Evolutionary conservation across 2,329 filamentous ascomycete species (phyloP).

Genomic region (Mycosphaerelloides madeirae): DNA sequence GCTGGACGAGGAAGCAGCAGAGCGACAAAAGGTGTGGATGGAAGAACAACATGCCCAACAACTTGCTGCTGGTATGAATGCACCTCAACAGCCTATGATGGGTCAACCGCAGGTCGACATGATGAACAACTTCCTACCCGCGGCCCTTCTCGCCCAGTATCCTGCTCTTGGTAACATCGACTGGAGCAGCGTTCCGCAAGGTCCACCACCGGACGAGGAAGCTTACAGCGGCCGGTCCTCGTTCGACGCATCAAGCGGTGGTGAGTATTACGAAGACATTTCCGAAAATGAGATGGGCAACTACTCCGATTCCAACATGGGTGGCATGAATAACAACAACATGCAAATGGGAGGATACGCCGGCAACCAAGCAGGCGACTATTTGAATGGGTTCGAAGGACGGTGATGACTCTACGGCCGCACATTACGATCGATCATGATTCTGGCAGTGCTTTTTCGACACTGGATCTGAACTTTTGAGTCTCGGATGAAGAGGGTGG

Average conservation of each 20-base stretch:
- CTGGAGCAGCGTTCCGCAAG: constrained; percentile 72
- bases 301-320: constrained; percentile 22
- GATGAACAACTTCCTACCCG: constrained; percentile 68
- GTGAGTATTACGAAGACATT: constrained; percentile 65
- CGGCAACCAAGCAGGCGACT: constrained; percentile 23
- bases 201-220: constrained; percentile 39
- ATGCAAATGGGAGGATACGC: constrained; percentile 18
- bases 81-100: constrained; percentile 28
- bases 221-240: constrained; percentile 67
- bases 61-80: constrained; percentile 35
- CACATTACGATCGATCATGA: background rate
- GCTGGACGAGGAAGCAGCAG: constrained; percentile 85
- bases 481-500: too few relatives aligned
- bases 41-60: constrained; percentile 55
- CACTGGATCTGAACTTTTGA: too few relatives aligned
- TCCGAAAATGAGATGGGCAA: constrained; percentile 49
- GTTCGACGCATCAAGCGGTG: constrained; percentile 69
- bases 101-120: constrained; percentile 45
- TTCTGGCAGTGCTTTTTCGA: too few relatives aligned
- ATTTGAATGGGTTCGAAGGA: constrained; percentile 33
- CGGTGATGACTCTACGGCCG: constrained; percentile 22
- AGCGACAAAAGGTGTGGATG: constrained; percentile 69
- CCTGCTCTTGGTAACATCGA: constrained; percentile 87
- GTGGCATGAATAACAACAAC: constrained; percentile 19
- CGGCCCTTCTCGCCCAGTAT: constrained; percentile 84